These are phyloP conservation scores for Emergomyces africanus DNA, from an alignment of 2,329 filamentous ascomycete species.

Conservation along the genomic window DNA sequence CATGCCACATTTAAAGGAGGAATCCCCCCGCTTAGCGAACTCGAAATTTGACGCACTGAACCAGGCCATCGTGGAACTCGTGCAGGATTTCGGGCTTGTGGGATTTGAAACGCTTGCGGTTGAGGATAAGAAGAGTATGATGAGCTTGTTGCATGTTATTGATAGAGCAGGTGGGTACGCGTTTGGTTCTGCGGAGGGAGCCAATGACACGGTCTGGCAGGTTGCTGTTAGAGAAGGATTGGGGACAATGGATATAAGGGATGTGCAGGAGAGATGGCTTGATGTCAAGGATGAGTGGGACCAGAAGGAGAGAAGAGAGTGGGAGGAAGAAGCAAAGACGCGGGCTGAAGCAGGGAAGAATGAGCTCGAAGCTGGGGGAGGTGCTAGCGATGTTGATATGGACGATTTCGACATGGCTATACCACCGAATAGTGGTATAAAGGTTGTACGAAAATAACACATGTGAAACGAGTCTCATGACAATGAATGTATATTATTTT, in stretches of 20 bases:
- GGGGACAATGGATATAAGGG: constrained; percentile 63
- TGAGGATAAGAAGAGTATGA: constrained; percentile 96
- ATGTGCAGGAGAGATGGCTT: constrained; percentile 93
- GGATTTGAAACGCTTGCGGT: constrained; percentile 88
- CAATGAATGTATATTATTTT: neutral
- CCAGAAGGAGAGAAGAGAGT: constrained; percentile 58
- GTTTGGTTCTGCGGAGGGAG: constrained; percentile 79
- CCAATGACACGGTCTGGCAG: constrained; percentile 95
- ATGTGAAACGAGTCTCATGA: constrained; percentile 7
- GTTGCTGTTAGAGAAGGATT: constrained; percentile 69
- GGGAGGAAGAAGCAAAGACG: constrained; percentile 59
- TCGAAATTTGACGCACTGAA: constrained; percentile 77
- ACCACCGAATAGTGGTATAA: constrained; percentile 52
- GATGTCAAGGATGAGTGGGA: constrained; percentile 84
- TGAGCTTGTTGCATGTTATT: constrained; percentile 74
- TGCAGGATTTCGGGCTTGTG: constrained; percentile 82
- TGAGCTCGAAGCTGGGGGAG: constrained; percentile 13
- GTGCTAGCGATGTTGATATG: constrained; percentile 19
- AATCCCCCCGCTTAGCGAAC: constrained; percentile 56
- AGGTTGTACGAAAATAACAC: constrained; percentile 50
- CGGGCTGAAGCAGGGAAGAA: constrained; percentile 24
- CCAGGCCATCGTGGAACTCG: constrained; percentile 69
- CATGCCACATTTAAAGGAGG: constrained; percentile 64
- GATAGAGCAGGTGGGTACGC: constrained; percentile 88
- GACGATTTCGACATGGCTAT: constrained; percentile 26